Evolutionary conservation across 371 early-diverging fungal genomes (phyloP).

Genomic region (Blakeslea trispora): DNA sequence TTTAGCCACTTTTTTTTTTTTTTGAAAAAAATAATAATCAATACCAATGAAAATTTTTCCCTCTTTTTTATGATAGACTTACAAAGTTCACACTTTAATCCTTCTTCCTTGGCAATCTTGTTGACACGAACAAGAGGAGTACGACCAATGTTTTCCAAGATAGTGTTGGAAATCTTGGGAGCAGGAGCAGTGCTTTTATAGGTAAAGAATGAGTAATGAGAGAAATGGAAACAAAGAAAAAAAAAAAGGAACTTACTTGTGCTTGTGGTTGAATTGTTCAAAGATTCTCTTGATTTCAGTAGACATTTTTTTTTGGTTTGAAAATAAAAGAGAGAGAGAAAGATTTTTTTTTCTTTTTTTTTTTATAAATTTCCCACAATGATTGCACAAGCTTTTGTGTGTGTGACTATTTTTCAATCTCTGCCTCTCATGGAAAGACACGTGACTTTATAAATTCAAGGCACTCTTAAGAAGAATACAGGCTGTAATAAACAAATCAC

Average conservation of each 20-base stretch:
- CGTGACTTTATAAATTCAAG: no score
- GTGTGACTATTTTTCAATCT: background rate
- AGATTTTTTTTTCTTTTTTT: conserved; percentile 5
- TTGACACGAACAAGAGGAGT: conserved; percentile 93
- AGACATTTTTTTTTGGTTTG: conserved; percentile 11
- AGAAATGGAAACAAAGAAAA: no score
- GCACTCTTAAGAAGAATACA: no score
- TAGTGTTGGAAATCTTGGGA: conserved; percentile 70
- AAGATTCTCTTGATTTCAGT: conserved; percentile 21
- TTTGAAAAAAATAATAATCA: background rate
- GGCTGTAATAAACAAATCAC: no score
- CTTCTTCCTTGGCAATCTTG: conserved; percentile 81
- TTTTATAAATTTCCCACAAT: conserved; percentile 8
- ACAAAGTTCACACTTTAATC: conserved; percentile 94
- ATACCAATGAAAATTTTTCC: conserved; percentile 1
- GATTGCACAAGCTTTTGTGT: background rate
- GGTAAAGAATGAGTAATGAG: no score
- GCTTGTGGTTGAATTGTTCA: conserved; percentile 25
- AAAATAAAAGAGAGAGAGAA: conserved; percentile 7
- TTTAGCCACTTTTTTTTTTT: conserved; percentile 76
- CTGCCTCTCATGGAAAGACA: no score
- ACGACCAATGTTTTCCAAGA: conserved; percentile 94
- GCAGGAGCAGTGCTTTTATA: conserved; percentile 50
- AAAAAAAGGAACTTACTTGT: conserved; percentile 27
- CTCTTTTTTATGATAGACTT: conserved; percentile 16